Conservation (phyloP, 352 stramenopile genomes). For the Globisporangium uncinulatum region DNA sequence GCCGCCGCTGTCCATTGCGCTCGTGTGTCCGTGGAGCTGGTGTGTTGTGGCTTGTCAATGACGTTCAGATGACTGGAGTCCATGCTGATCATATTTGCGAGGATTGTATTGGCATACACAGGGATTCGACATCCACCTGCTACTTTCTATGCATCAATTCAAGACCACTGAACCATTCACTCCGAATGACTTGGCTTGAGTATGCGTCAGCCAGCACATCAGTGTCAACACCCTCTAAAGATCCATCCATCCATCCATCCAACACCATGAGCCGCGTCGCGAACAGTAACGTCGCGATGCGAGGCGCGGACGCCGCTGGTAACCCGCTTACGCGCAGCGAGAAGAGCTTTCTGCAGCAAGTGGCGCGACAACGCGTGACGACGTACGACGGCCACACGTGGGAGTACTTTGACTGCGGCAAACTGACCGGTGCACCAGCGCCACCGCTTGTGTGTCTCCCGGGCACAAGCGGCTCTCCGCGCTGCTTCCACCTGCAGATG, state of each 20-base stretch:
- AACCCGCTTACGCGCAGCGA: constrained; percentile 26
- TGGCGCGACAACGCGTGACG: constrained; percentile 59
- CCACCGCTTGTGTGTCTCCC: constrained; percentile 60
- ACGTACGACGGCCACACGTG: constrained; percentile 76
- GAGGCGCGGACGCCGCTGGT: constrained; percentile 2
- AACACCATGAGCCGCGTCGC: constrained; percentile 11
- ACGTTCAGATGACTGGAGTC: neutral
- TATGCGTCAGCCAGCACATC: neutral
- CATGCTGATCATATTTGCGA: too few species aligned
- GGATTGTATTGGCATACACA: too few species aligned
- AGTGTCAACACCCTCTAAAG: too few species aligned
- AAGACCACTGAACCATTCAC: neutral
- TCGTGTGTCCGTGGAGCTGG: neutral
- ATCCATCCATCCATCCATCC: neutral
- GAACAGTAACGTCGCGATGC: constrained; percentile 12
- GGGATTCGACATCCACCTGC: too few species aligned
- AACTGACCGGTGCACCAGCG: constrained; percentile 13
- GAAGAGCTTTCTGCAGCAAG: constrained; percentile 50
- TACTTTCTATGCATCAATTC: neutral
- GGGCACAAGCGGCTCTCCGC: constrained; percentile 40
- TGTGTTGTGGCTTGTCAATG: neutral
- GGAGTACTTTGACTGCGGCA: constrained; percentile 71
- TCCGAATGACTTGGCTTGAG: neutral
- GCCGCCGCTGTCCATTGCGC: constrained; percentile 38
- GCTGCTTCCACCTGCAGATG: constrained; percentile 58